Percentiles rank a stretch among this genome's conserved stretches.
These are phyloP conservation scores for Lenwebbia sp. DNA, from an alignment of 345 rosid genomes.

Conservation along the genomic window DNA sequence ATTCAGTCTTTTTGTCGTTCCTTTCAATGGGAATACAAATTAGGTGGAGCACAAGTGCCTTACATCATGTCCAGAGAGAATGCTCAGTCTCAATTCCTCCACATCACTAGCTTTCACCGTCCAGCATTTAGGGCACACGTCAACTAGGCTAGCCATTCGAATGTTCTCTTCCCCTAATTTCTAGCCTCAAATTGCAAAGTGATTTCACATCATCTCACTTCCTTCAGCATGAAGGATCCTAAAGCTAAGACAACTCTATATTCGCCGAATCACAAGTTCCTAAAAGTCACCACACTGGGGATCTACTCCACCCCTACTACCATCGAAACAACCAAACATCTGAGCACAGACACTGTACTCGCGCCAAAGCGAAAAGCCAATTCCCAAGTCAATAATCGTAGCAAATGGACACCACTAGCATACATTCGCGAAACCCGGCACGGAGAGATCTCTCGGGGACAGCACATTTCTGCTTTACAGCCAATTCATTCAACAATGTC, in stretches of 20 bases:
- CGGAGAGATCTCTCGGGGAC: neutral
- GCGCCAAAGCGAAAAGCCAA: neutral
- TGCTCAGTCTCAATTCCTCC: neutral
- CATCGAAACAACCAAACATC: neutral
- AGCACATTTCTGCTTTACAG: neutral
- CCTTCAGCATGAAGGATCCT: neutral
- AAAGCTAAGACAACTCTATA: neutral
- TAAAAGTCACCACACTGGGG: neutral
- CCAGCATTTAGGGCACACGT: neutral
- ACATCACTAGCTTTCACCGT: neutral
- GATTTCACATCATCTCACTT: neutral
- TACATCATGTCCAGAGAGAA: neutral
- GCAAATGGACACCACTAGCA: neutral
- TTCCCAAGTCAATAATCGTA: neutral
- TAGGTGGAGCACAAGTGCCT: neutral
- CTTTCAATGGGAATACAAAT: neutral
- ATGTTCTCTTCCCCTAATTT: neutral
- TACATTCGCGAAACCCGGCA: neutral
- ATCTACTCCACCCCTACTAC: neutral
- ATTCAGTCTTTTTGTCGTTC: neutral
- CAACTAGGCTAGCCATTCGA: neutral
- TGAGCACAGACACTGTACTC: neutral
- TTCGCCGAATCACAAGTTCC: neutral
- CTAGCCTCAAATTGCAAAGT: neutral
- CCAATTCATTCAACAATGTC: neutral